Evolutionary conservation across 257 asterid species (phyloP).

Genomic region (Craterostigma plantagineum): DNA sequence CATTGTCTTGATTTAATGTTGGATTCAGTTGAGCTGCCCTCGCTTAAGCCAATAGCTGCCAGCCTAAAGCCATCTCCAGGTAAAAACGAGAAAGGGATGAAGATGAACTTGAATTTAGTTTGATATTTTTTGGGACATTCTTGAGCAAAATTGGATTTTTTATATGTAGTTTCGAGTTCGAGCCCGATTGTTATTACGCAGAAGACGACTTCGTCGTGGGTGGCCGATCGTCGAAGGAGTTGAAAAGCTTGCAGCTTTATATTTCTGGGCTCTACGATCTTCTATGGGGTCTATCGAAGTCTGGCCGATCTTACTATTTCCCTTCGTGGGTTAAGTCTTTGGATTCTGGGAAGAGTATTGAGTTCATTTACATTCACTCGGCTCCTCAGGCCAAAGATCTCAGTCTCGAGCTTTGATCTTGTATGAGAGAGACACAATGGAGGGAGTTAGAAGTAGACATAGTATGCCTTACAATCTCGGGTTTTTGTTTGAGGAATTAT

Average conservation of each 20-base stretch:
- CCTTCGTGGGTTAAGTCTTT: constrained; percentile 59
- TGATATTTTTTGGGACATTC: too few species aligned
- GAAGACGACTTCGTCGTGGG: constrained; percentile 57
- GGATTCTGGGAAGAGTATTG: constrained; percentile 72
- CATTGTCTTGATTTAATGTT: too few species aligned
- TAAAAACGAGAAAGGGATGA: too few species aligned
- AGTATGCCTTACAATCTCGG: too few species aligned
- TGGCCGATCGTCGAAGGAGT: constrained; percentile 33
- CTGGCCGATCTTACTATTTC: constrained; percentile 47
- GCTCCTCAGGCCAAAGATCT: constrained; percentile 56
- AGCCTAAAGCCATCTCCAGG: constrained; percentile 25
- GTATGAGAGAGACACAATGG: constrained; percentile 14
- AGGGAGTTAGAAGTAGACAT: too few species aligned
- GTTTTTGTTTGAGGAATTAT: constrained; percentile 13
- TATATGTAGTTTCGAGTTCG: constrained; percentile 31
- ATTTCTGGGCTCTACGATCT: constrained; percentile 72
- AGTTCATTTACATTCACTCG: constrained; percentile 83
- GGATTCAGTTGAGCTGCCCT: too few species aligned
- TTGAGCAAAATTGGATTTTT: too few species aligned
- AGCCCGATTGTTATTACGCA: constrained; percentile 29
- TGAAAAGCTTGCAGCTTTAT: constrained; percentile 50
- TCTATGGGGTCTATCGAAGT: constrained; percentile 74
- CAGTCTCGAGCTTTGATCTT: constrained; percentile 70
- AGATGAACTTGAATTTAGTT: too few species aligned
- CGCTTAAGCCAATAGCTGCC: constrained; percentile 16